These are phyloP conservation scores for Tetrapisispora fleetii DNA, from an alignment of 805 yeast species.

Conservation along the genomic window DNA sequence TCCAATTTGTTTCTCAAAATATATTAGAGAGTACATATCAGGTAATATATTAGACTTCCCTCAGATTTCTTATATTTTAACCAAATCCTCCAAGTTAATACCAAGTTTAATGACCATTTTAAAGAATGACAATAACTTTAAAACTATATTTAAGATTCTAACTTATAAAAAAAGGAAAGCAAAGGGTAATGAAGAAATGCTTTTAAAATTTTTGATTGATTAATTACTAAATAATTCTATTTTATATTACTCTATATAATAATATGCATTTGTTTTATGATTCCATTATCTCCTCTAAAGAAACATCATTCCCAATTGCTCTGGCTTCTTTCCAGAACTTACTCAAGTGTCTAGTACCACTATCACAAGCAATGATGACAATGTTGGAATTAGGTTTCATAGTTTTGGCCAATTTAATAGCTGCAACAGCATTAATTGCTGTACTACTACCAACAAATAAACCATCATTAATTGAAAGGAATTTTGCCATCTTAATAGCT, in stretches of 20 bases:
- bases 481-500: slow-evolving; percentile 84
- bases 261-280: neutral
- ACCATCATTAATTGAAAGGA: slow-evolving; percentile 73
- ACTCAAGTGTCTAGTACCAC: slow-evolving; percentile 81
- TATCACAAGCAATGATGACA: slow-evolving; percentile 84
- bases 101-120: slow-evolving; percentile 15
- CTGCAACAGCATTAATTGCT: slow-evolving; percentile 92
- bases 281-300: slow-evolving; percentile 29
- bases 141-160: neutral
- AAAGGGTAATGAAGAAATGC: neutral
- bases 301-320: slow-evolving; percentile 23
- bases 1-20: slow-evolving; percentile 27
- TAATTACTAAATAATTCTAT: neutral
- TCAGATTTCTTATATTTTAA: slow-evolving; percentile 21
- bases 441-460: slow-evolving; percentile 85
- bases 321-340: slow-evolving; percentile 81
- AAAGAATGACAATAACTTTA: slow-evolving; percentile 13
- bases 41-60: slow-evolving; percentile 18
- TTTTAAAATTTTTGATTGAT: neutral
- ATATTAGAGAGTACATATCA: slow-evolving; percentile 14
- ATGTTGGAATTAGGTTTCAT: slow-evolving; percentile 52
- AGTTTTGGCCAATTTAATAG: slow-evolving; percentile 46
- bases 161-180: neutral
- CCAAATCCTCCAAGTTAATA: slow-evolving; percentile 15
- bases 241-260: neutral